phyloP scores from a whole-genome alignment of 768 basidiomycete genomes.

The Podaxis pistillaris region DNA sequence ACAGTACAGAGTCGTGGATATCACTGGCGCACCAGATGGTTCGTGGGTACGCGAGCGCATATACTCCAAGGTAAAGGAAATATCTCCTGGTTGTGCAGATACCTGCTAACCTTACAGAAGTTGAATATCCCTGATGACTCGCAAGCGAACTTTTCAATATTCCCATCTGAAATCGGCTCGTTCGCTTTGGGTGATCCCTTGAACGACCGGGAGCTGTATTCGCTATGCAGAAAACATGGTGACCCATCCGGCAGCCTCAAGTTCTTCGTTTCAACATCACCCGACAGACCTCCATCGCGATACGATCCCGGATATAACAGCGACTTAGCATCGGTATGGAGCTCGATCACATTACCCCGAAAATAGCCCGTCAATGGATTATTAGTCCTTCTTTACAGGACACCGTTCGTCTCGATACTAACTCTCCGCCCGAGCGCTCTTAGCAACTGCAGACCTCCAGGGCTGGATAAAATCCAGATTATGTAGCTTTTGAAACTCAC shows the following conservation, averaged over 20 bases:
- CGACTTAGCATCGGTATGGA: constrained; percentile 13
- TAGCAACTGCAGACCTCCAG: background rate
- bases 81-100: background rate
- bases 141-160: constrained; percentile 40
- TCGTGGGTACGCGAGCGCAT: constrained; percentile 44
- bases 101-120: constrained; percentile 24
- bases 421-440: background rate
- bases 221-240: constrained; percentile 42
- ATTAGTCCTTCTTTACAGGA: constrained; percentile 5
- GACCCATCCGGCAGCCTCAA: constrained; percentile 49
- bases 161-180: constrained; percentile 46
- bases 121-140: constrained; percentile 42
- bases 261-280: constrained; percentile 47
- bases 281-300: constrained; percentile 36
- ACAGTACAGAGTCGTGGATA: constrained; percentile 47
- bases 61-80: constrained; percentile 36
- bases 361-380: background rate
- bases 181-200: constrained; percentile 41
- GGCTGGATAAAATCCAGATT: background rate
- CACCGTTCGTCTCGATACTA: background rate
- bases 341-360: background rate
- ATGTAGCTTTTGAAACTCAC: background rate
- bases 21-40: constrained; percentile 45
- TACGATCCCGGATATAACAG: constrained; percentile 20
- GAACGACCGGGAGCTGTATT: constrained; percentile 37